Conservation (phyloP, 441 rosid genomes). For the Raphanus hybrid region DNA sequence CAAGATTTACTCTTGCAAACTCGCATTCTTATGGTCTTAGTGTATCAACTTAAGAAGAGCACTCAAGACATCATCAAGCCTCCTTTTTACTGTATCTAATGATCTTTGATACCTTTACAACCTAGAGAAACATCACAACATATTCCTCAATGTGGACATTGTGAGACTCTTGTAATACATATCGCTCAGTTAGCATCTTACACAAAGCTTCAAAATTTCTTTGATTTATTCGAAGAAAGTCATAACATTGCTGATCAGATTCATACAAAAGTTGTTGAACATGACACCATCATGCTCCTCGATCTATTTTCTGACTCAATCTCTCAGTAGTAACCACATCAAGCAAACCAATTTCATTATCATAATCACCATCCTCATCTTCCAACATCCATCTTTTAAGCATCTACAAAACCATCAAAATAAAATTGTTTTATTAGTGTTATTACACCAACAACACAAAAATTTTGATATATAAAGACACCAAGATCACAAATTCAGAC, state of each 20-base stretch:
- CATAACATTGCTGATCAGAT: not conserved
- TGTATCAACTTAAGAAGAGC: not conserved
- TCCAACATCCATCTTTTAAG: not conserved
- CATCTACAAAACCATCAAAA: not conserved
- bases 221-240: not conserved
- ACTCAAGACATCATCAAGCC: not conserved
- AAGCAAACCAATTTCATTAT: not conserved
- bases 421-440: too few relatives aligned
- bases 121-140: not conserved
- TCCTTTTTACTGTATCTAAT: not conserved
- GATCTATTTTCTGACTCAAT: not conserved
- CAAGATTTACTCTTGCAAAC: not conserved
- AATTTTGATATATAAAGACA: too few relatives aligned
- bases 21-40: not conserved
- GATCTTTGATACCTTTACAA: not conserved
- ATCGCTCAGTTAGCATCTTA: not conserved
- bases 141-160: not conserved
- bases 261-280: not conserved
- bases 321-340: not conserved
- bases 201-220: not conserved
- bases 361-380: not conserved
- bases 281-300: not conserved
- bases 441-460: too few relatives aligned
- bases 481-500: too few relatives aligned
- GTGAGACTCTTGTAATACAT: not conserved